Base-by-base conservation (phyloP, 2,329 filamentous ascomycete genomes). In the Hawksworthiomyces lignivorus region DNA sequence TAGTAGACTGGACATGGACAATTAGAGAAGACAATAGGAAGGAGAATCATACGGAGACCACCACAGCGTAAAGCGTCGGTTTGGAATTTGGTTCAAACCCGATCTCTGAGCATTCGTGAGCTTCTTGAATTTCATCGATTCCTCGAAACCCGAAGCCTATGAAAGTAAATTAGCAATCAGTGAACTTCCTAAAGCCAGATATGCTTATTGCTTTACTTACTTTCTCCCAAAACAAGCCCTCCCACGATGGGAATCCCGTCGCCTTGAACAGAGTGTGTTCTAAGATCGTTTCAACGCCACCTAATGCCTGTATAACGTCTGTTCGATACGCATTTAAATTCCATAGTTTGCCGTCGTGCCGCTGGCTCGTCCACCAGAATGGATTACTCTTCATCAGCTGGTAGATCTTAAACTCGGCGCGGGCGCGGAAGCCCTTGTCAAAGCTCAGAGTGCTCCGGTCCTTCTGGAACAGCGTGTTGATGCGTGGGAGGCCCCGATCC, bases 311-410 rank as follows among this genome's bases (percentile, higher is more conserved):
- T 45, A 98, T 98, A 9, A 96, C 88, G 67, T 98, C 92, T 7
- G 92, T 96, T 48, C 92, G 74, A 64, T 97, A 48, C 5, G 43
- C 86, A 51, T 97, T 97, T 41, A 98, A 63, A 50, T 96, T 96
- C 92, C 92, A 98, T 5, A 98, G 64, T 58, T 97, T 97, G 58
- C 92, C 92, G 55, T 98, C 92, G 56, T 98, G 94, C 29, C 92
- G 75, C 62, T 97, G 90, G 55, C 86, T 94, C 4, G 92, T 98
- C 92, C 92, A 98, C 88, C 89, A 96, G 72, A 97, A 97, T 0
- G 92, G 92, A 59, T 97, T 96, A 65, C 84, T 94, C 77, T 94
- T 96, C 90, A 98, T 97, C 47, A 97, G 72, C 62, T 97, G 90
- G 59, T 97, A 98, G 22, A 92, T 82, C 72, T 98, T 98, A 72